Evolutionary conservation across 345 rosid species (phyloP).

Genomic region (Clausena lansium): DNA sequence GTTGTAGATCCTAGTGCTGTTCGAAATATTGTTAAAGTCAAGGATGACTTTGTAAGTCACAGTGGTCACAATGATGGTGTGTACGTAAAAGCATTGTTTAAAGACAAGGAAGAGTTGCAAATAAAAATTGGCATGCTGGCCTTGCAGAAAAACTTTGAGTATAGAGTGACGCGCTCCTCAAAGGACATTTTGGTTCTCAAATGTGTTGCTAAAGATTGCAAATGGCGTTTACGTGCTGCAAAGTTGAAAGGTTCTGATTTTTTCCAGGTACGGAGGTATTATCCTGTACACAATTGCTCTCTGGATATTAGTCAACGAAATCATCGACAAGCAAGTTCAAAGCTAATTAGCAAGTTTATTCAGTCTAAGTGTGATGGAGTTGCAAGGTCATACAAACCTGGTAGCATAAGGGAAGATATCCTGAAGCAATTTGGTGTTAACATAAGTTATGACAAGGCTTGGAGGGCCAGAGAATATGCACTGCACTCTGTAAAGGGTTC

Average conservation of each 20-base stretch:
- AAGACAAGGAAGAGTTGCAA: slow-evolving; percentile 1
- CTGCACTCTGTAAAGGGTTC: neutral
- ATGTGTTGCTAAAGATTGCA: neutral
- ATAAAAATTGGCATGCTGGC: neutral
- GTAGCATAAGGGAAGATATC: slow-evolving; percentile 6
- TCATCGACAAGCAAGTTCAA: slow-evolving; percentile 12
- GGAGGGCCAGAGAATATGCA: slow-evolving; percentile 7
- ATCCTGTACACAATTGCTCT: neutral
- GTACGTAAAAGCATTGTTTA: neutral
- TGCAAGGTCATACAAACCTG: slow-evolving; percentile 2
- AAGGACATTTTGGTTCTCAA: slow-evolving; percentile 6
- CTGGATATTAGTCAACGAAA: slow-evolving; percentile 5
- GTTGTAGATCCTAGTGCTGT: slow-evolving; percentile 1
- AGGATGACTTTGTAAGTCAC: neutral
- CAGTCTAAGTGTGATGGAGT: neutral
- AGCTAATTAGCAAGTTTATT: slow-evolving; percentile 2
- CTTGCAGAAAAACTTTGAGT: slow-evolving; percentile 6
- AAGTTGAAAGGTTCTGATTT: slow-evolving; percentile 9
- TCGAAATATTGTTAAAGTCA: neutral
- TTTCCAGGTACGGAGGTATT: slow-evolving; percentile 1
- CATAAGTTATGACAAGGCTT: slow-evolving; percentile 9
- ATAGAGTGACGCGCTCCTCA: slow-evolving; percentile 1
- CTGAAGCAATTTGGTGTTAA: slow-evolving; percentile 8
- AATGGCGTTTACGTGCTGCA: slow-evolving; percentile 7
- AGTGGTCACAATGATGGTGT: slow-evolving; percentile 5